Percentiles rank a stretch among this genome's conserved stretches.
Evolutionary conservation across 139 green algal genomes (phyloP).

Genomic region (Tetratostichococcus sp.): DNA sequence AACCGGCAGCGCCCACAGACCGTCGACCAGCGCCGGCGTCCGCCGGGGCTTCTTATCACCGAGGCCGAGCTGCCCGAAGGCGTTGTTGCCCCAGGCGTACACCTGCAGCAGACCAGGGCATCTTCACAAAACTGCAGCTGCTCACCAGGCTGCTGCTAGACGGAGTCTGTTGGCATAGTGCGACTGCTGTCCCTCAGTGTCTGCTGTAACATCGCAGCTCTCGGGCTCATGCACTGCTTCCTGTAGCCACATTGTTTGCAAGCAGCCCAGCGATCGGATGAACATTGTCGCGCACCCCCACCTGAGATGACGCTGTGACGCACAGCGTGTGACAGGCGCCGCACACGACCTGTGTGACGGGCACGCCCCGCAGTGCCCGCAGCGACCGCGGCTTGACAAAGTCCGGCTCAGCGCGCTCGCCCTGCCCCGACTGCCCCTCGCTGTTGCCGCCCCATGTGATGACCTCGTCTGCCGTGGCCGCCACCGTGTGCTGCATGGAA

Average conservation of each 20-base stretch:
- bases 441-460: slow-evolving; percentile 78
- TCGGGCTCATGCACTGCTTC: too few relatives aligned
- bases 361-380: slow-evolving; percentile 55
- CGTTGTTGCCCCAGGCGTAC: slow-evolving; percentile 76
- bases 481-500: slow-evolving; percentile 73
- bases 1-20: slow-evolving; percentile 78
- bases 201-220: too few relatives aligned
- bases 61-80: slow-evolving; percentile 72
- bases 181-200: too few relatives aligned
- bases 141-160: not conserved
- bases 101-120: slow-evolving; percentile 36
- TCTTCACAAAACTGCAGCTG: not conserved
- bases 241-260: too few relatives aligned
- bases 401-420: slow-evolving; percentile 42
- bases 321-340: slow-evolving; percentile 72
- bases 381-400: slow-evolving; percentile 54
- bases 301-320: slow-evolving; percentile 72
- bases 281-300: too few relatives aligned
- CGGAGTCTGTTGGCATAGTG: too few relatives aligned
- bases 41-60: slow-evolving; percentile 53
- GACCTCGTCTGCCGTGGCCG: slow-evolving; percentile 67
- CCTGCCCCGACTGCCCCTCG: slow-evolving; percentile 75
- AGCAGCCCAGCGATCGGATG: too few relatives aligned
- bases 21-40: slow-evolving; percentile 56
- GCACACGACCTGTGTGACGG: slow-evolving; percentile 71